These are phyloP conservation scores for Ocimum tenuiflorum DNA, from an alignment of 257 asterid species.

Conservation along the genomic window DNA sequence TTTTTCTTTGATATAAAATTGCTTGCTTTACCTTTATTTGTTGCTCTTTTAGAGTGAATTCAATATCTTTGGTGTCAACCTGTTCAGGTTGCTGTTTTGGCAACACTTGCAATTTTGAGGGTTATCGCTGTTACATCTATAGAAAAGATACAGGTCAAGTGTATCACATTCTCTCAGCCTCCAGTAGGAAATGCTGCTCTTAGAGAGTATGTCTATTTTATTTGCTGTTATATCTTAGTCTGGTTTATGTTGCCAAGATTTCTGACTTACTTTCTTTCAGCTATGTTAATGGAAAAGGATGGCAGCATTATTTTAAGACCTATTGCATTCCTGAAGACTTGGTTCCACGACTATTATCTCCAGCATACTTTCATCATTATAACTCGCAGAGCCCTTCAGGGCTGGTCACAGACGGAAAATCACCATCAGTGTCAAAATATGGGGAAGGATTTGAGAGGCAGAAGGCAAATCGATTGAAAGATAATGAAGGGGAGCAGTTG, in stretches of 20 bases:
- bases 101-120: conserved; percentile 92
- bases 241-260: conserved; percentile 3
- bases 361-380: conserved; percentile 99
- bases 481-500: conserved; percentile 76
- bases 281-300: conserved; percentile 81
- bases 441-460: conserved; percentile 46
- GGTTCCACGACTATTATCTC: conserved; percentile 96
- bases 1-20: background rate
- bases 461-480: conserved; percentile 43
- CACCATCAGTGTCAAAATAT: conserved; percentile 35
- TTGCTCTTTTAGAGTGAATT: background rate
- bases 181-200: conserved; percentile 99
- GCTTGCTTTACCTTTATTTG: conserved; percentile 13
- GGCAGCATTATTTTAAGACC: conserved; percentile 84
- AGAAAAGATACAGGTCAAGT: conserved; percentile 84
- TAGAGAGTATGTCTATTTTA: conserved; percentile 59
- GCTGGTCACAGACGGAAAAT: conserved; percentile 38
- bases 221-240: conserved; percentile 9
- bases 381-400: conserved; percentile 41
- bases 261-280: conserved; percentile 38
- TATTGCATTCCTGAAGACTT: conserved; percentile 98
- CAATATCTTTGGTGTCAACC: conserved; percentile 17
- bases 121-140: conserved; percentile 65
- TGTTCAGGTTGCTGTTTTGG: conserved; percentile 86
- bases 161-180: conserved; percentile 98